Evolutionary conservation across 116 monocot genomes (phyloP), one percentile per base, ranked within the genome.

Genomic region (Iris pallida): DNA sequence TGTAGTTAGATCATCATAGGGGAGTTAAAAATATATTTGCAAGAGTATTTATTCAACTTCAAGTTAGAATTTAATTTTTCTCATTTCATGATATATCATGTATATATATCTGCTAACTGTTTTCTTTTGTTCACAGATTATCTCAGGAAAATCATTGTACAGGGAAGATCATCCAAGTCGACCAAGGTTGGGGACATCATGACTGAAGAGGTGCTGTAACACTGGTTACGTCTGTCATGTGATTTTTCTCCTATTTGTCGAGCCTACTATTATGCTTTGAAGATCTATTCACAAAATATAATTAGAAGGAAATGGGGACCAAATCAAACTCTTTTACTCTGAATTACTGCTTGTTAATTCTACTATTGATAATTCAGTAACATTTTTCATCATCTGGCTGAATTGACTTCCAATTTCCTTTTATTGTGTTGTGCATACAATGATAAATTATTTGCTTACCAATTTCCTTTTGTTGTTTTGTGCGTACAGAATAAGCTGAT

Each of bases 171-270:
- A 63, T 97, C 97, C 15, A 97, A 97, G 68, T 90, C 82, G 15
- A 97, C 97, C 45, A 90, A 92, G 76, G 92, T 97, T 71, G 97
- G 97, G 20, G 97, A 97, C 70, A 97, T 97, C 80, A 97, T 97
- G 97, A 97, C 97, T 75, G 97, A 97, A 73, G 92, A 92, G 90
- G 92, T 92, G 73, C 8, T 48, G n/a, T 2, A 14, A 14, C 19
- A 4, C 51, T 57, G 8, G 14, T 71, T 20, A 30, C 30, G 3
- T 30, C 30, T 1, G 30, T 42, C 44, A n/a, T 61, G 61, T 44
- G 16, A 5, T 9, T 58, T 58, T 40, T 3, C 40, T 40, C 4
- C 10, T 58, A n/a, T 14, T 11, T 0, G 17, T 64, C 0, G 45
- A 19, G 59, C 13, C 12, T 40, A 30, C 40, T 20, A 4, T 59